These are phyloP conservation scores for Trichoderma koningiopsis DNA, from an alignment of 2,329 filamentous ascomycete genomes.

Conservation along the genomic window DNA sequence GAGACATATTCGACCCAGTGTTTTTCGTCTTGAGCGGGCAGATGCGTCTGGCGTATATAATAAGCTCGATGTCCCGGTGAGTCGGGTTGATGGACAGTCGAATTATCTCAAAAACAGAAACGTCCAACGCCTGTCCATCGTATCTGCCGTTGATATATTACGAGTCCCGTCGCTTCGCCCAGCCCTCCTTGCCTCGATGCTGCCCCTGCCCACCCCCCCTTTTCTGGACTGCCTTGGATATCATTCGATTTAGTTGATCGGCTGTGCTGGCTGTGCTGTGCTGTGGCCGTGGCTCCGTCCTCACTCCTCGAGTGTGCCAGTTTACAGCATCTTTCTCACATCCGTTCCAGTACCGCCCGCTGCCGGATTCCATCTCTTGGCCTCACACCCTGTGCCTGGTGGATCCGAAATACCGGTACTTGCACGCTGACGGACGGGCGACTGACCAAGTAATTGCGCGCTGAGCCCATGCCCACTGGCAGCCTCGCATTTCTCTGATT, in stretches of 20 bases:
- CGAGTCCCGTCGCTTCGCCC: neutral
- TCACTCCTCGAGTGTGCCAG: neutral
- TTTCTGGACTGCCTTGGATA: constrained; percentile 2
- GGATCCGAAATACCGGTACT: constrained; percentile 23
- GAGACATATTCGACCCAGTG: neutral
- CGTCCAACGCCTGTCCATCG: neutral
- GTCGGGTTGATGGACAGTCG: constrained; percentile 10
- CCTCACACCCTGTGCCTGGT: neutral
- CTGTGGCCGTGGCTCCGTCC: neutral
- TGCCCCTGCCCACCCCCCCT: constrained; percentile 5
- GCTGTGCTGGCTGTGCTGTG: neutral
- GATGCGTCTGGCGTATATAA: constrained; percentile 5
- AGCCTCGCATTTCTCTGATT: constrained; percentile 14
- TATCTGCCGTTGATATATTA: constrained; percentile 22
- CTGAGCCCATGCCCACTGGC: constrained; percentile 8
- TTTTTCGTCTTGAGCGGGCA: neutral
- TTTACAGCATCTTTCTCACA: neutral
- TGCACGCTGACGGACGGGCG: constrained; percentile 26
- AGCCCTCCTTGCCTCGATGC: neutral
- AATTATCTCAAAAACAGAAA: neutral
- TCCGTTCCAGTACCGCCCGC: constrained; percentile 8
- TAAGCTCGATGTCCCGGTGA: constrained; percentile 12
- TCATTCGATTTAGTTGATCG: constrained; percentile 19
- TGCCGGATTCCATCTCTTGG: neutral
- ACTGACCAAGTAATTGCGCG: constrained; percentile 22